Base-by-base conservation (phyloP, 331 rosid species). In the Erythrophleum ivorense region DNA sequence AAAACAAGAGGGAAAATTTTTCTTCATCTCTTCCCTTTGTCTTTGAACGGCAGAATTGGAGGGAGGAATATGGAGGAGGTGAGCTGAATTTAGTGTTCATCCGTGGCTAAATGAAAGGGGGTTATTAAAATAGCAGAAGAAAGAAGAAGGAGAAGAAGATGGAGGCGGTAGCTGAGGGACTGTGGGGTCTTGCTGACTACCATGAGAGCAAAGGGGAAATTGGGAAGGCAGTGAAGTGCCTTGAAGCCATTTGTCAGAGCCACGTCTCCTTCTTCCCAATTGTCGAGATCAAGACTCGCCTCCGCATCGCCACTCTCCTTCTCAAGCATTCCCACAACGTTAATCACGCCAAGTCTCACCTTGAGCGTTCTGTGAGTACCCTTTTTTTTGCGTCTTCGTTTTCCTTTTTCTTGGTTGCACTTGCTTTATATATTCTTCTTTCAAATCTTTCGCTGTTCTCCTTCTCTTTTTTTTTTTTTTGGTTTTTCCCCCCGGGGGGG, bases 81-180 rank as follows among this genome's bases (percentile, higher is more conserved):
- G 57, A 45, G 29, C 74, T 69, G 74, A 69, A 69, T 41, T 69
- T 4, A n/a, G n/a, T 4, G 1, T 69, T 11, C 55, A 16, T 58
- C 79, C 10, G 36, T 58, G 21, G 16, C 38, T 60, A 63, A 66
- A 66, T n/a, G 50, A 46, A 80, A 33, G 54, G 15, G 29, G 2
- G 59, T 9, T 15, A n/a, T 31, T 36, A 50, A 43, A 3, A 69
- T 12, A 21, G 40, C 40, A 49, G 76, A 6, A 49, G 40, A 46
- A 57, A 41, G 49, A 34, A 43, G 74, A 45, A 19, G n/a, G n/a
- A n/a, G 60, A 57, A 31, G 79, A 40, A 75, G 65, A 94, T 95
- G 99, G 99, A 95, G 58, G 99, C 94, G 10, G 88, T 95, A 73
- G 97, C 94, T 15, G 98, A 93, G 83, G 99, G 99, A 60, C 83